Base-by-base conservation (phyloP, 345 rosid species). In the Crucihimalaya himalaica region DNA sequence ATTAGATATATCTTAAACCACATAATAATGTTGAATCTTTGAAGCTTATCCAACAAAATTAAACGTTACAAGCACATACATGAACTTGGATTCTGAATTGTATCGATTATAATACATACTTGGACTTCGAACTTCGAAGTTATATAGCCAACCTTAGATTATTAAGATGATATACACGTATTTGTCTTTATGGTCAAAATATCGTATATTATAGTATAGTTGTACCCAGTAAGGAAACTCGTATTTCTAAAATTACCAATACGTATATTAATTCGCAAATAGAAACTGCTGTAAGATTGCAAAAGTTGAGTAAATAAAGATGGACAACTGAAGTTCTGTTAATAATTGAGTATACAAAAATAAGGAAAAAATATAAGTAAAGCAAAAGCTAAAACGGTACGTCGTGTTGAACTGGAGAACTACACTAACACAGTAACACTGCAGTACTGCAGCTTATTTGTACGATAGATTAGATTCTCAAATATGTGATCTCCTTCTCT, bases 391-490 rank as follows among this genome's bases (percentile, higher is more conserved):
- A 57, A 29, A 56, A 29, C 31, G 29, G 72, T 56, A 46, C 51
- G 63, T 73, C 10, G 67, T 48, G 50, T 21, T 63, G 31, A 56
- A 55, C 28, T 45, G 29, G 64, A 73, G 56, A 73, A 58, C 64
- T 43, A 32, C 4, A 43, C 15, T 25, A n/a, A n/a, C n/a, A n/a
- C n/a, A n/a, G n/a, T n/a, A n/a, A n/a, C n/a, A n/a, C n/a, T n/a
- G n/a, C n/a, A n/a, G 39, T 32, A 74, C 20, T 65, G 50, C 48
- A 57, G 66, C 61, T 37, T 66, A 29, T 37, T 15, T 58, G 78
- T 67, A 67, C 78, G 47, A 40, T 28, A 39, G 20, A 66, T 48
- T 50, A 47, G 73, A 66, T 59, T 59, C 68, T 50, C 68, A 19
- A 47, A 19, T 50, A 68, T 52, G 69, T 68, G 79, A 75, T 57